phyloP scores from a whole-genome alignment of 2,329 filamentous ascomycete species.

The Hortaea werneckii region DNA sequence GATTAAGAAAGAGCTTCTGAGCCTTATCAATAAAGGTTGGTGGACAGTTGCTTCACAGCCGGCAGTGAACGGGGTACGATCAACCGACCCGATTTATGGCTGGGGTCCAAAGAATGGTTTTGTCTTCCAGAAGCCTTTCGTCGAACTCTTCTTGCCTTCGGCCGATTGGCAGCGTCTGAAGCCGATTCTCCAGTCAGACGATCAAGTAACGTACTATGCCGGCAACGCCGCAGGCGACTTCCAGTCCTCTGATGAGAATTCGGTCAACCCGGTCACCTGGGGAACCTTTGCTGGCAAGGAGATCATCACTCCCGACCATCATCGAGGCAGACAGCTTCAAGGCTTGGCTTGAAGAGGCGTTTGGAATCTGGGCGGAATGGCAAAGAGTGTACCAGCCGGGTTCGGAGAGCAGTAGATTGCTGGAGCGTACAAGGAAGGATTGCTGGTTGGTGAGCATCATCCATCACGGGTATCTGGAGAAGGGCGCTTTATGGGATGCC shows the following conservation, averaged over 20 bases:
- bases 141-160: conserved; percentile 82
- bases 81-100: conserved; percentile 69
- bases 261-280: conserved; percentile 93
- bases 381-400: conserved; percentile 71
- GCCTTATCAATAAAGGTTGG: conserved; percentile 75
- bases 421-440: conserved; percentile 58
- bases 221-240: conserved; percentile 71
- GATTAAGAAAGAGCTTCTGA: conserved; percentile 66
- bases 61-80: conserved; percentile 75
- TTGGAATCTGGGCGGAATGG: conserved; percentile 93
- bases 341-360: conserved; percentile 92
- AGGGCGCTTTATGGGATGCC: conserved; percentile 59
- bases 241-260: conserved; percentile 53
- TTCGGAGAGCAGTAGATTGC: conserved; percentile 58
- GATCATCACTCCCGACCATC: conserved; percentile 89
- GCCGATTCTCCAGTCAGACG: conserved; percentile 53
- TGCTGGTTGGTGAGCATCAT: conserved; percentile 88
- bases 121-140: conserved; percentile 96
- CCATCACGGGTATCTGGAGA: conserved; percentile 65
- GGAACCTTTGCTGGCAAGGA: conserved; percentile 92
- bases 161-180: conserved; percentile 61
- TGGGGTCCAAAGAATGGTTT: conserved; percentile 91
- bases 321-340: conserved; percentile 91
- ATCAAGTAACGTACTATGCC: conserved; percentile 77
- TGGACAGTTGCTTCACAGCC: conserved; percentile 96